Conservation (phyloP, 2,329 filamentous ascomycete genomes). For the Aspergillus neoniger region DNA sequence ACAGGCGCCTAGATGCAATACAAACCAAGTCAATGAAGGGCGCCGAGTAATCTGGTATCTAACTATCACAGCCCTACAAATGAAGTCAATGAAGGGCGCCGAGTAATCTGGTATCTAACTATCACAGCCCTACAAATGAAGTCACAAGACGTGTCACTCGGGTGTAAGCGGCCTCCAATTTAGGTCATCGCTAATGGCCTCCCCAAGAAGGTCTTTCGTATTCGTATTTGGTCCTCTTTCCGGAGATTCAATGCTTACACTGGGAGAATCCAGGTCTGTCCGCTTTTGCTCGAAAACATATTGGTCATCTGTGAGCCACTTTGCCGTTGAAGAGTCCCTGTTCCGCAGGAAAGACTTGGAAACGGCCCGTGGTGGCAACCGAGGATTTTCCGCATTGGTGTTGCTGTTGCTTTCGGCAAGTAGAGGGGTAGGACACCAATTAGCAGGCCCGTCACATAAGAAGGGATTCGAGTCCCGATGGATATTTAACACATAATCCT, state of each 20-base stretch:
- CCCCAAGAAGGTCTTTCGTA: conserved; percentile 27
- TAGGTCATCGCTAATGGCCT: conserved; percentile 24
- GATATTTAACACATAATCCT: conserved; percentile 68
- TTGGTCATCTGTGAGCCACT: background rate
- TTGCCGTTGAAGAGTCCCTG: background rate
- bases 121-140: background rate
- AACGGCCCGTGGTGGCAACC: conserved; percentile 26
- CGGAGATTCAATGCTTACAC: background rate
- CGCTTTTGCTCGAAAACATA: background rate
- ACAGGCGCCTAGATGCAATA: no score
- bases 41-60: background rate
- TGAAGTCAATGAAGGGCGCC: background rate
- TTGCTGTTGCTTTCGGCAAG: background rate
- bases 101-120: background rate
- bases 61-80: background rate
- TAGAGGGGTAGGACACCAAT: conserved; percentile 65
- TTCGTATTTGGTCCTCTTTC: background rate
- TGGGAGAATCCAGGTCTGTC: background rate
- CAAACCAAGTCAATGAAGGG: background rate
- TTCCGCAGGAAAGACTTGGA: background rate
- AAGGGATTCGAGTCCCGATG: conserved; percentile 81
- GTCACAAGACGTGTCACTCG: conserved; percentile 10
- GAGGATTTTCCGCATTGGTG: conserved; percentile 21
- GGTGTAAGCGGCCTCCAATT: conserved; percentile 37
- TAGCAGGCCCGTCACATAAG: conserved; percentile 68